Evolutionary conservation across 352 stramenopile species (phyloP).

Genomic region (Peronosclerospora sorghi): DNA sequence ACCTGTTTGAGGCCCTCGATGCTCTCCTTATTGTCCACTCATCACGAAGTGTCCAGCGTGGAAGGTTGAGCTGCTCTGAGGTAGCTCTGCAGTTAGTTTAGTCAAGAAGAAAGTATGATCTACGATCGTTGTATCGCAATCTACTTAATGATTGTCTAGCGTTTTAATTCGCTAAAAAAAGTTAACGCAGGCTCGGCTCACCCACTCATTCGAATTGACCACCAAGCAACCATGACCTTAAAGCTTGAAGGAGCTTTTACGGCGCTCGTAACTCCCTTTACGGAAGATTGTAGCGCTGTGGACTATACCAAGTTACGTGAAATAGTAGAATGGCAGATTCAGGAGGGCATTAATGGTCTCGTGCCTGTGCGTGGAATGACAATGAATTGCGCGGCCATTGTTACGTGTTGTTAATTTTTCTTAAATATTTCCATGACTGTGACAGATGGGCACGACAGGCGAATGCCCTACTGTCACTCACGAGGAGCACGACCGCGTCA

Average conservation of each 20-base stretch:
- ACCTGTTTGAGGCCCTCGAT: too few relatives aligned
- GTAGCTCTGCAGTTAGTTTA: too few relatives aligned
- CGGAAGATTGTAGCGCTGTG: slow-evolving; percentile 78
- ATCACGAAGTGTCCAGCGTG: too few relatives aligned
- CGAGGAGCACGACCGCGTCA: slow-evolving; percentile 92
- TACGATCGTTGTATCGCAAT: too few relatives aligned
- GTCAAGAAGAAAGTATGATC: too few relatives aligned
- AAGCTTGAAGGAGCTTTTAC: slow-evolving; percentile 80
- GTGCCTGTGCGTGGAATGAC: slow-evolving; percentile 71
- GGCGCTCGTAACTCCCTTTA: slow-evolving; percentile 96
- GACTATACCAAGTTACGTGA: slow-evolving; percentile 89
- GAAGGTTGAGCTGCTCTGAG: too few relatives aligned
- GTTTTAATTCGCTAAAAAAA: too few relatives aligned
- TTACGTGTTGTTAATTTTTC: neutral
- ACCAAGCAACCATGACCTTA: slow-evolving; percentile 20
- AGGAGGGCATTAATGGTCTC: slow-evolving; percentile 91
- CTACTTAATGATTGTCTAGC: too few relatives aligned
- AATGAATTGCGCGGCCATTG: neutral
- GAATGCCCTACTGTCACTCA: slow-evolving; percentile 92
- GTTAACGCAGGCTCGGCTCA: too few relatives aligned
- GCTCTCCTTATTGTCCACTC: too few relatives aligned
- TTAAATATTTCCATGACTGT: slow-evolving; percentile 2
- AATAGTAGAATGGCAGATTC: slow-evolving; percentile 89
- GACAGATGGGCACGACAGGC: slow-evolving; percentile 92
- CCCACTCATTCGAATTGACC: slow-evolving; percentile 22